Conservation (phyloP, 805 yeast species). For the Ogataea trehalophila region DNA sequence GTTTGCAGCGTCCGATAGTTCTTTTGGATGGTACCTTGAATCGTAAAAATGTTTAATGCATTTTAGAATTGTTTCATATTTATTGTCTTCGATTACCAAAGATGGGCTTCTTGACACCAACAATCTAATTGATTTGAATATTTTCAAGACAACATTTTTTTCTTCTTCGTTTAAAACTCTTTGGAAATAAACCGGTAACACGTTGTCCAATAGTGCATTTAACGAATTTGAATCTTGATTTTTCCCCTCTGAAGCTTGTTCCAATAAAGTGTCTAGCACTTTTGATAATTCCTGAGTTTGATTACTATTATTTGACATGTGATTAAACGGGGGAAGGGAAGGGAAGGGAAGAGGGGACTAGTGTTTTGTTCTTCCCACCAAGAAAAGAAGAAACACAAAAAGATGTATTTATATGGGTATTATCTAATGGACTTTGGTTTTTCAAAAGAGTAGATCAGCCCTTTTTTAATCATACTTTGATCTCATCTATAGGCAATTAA, state of each 20-base stretch:
- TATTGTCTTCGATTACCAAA: slow-evolving; percentile 20
- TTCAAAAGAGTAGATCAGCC: too few relatives aligned
- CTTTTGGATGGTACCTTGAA: slow-evolving; percentile 17
- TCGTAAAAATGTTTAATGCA: slow-evolving; percentile 24
- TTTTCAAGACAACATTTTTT: slow-evolving; percentile 20
- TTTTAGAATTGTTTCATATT: slow-evolving; percentile 16
- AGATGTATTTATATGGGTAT: too few relatives aligned
- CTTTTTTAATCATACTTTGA: too few relatives aligned
- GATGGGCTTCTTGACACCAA: slow-evolving; percentile 22
- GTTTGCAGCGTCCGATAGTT: slow-evolving; percentile 20
- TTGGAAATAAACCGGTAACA: slow-evolving; percentile 23
- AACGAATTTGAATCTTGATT: slow-evolving; percentile 27
- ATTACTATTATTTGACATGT: slow-evolving; percentile 10
- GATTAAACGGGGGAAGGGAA: too few relatives aligned
- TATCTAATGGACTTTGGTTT: too few relatives aligned
- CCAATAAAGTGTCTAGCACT: slow-evolving; percentile 25
- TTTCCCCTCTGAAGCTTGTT: slow-evolving; percentile 22
- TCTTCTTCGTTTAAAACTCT: slow-evolving; percentile 12
- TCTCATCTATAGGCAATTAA: too few relatives aligned
- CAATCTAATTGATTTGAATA: slow-evolving; percentile 24
- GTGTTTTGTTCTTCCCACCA: too few relatives aligned
- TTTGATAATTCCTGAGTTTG: slow-evolving; percentile 23
- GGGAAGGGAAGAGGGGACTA: too few relatives aligned
- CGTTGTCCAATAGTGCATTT: slow-evolving; percentile 25
- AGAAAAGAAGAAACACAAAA: too few relatives aligned